A percentile compares a stretch with the other conserved stretches of the same genome.
These are phyloP conservation scores for Metarhizium robertsii DNA, from an alignment of 2,329 filamentous ascomycete genomes.

Conservation along the genomic window DNA sequence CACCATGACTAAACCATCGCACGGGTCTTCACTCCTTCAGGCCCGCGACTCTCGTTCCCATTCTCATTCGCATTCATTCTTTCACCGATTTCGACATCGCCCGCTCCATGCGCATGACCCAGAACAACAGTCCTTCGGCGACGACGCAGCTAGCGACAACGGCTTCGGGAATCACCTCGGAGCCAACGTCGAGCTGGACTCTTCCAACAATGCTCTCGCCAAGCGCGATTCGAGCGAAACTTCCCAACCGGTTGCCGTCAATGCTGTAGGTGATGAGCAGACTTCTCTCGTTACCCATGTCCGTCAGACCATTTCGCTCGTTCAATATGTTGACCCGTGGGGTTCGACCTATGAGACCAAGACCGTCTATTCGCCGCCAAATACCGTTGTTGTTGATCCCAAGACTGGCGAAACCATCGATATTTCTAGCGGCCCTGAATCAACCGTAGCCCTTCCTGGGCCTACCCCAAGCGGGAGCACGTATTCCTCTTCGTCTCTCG, in stretches of 20 bases:
- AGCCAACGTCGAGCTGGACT: conserved; percentile 9
- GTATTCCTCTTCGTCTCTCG: conserved; percentile 11
- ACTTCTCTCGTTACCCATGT: conserved; percentile 31
- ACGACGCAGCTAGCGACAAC: conserved; percentile 9
- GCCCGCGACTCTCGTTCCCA: conserved; percentile 16
- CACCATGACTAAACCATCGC: conserved; percentile 25
- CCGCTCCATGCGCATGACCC: conserved; percentile 8
- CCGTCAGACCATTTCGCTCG: conserved; percentile 45
- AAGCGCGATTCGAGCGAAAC: conserved; percentile 8
- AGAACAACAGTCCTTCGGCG: conserved; percentile 6
- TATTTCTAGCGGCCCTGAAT: conserved; percentile 17
- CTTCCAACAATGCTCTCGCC: conserved; percentile 5
- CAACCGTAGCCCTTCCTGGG: conserved; percentile 14
- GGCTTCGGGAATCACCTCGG: conserved; percentile 16
- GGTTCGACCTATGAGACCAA: conserved; percentile 35
- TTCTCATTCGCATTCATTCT: conserved; percentile 17
- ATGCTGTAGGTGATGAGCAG: conserved; percentile 1
- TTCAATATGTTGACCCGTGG: conserved; percentile 40
- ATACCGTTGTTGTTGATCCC: conserved; percentile 27
- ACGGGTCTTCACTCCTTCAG: conserved; percentile 29
- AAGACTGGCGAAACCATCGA: conserved; percentile 27
- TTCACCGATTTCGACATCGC: conserved; percentile 10
- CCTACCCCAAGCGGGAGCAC: conserved; percentile 13
- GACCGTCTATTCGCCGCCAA: conserved; percentile 30
- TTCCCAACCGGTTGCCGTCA: conserved; percentile 7